Evolutionary conservation across 139 green algal species (phyloP), one percentile per base, ranked within the genome.

Genomic region (Ulvella scutata): DNA sequence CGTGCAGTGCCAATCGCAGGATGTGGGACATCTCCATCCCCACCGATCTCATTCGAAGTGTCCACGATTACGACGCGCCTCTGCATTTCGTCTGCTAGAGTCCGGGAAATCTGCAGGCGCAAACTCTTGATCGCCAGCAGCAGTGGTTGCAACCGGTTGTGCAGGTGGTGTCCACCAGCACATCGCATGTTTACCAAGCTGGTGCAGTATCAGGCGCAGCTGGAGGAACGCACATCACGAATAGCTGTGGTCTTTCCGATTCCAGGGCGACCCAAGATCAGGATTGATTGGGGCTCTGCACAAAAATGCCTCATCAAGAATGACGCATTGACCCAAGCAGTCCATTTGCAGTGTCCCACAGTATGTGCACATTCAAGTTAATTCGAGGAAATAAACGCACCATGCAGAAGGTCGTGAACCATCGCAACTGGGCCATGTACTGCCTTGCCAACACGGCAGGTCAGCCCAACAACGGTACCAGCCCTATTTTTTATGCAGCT

Each of bases 221-320:
- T 43, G 36, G n/a, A 17, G 3, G 26, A 79, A n/a, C n/a, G n/a
- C n/a, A n/a, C n/a, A n/a, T n/a, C 43, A 28, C 83, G 84, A 61
- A 96, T 92, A 26, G 90, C 88, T 1, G 91, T 98, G 0, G 94
- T 98, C 84, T 98, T 98, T 76, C 92, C 92, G 23, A 96, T 92
- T 4, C 93, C 93, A 0, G 93, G 92, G 3, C 87, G 78, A 0
- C 92, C 92, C 38, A 96, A 86, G 72, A 97, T 88, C 59, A 97
- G 85, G 21, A 96, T 76, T 0, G 89, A 93, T 76, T 85, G 85
- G 60, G 85, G 81, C 21, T 82, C 84, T 84, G 82, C 75, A 67
- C 37, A 2, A 37, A 20, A 35, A n/a, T n/a, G n/a, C n/a, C n/a
- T n/a, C 13, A 13, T 59, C 40, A 59, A 26, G 40, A 13, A 59